Evolutionary conservation across 2,329 filamentous ascomycete species (phyloP), one percentile per base, ranked within the genome.

Genomic region (Colletotrichum sp.): DNA sequence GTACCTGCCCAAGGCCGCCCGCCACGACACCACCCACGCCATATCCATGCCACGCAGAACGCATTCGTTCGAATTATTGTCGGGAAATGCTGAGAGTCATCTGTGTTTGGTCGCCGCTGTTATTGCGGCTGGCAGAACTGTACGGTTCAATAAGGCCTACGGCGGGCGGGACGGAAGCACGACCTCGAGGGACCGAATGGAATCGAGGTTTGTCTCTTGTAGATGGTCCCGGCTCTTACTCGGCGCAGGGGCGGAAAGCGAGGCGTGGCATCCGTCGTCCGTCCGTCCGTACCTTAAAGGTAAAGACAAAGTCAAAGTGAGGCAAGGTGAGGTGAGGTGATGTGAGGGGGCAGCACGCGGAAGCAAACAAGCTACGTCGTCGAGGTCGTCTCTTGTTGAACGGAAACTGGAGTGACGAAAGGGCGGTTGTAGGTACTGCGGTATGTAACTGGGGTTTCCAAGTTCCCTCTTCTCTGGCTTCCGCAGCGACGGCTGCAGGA

Each of bases 321-420:
- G 49, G 63, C 57, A 30, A 72, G 52, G 63, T 26, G 62, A 72
- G 52, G 63, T 26, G 62, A 66, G 34, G 70, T 52, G 52, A 30
- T 26, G 66, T 52, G 68, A 67, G 72, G 39, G 55, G 72, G 32
- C 44, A 55, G 26, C 52, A 49, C 28, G n/a, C 55, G 59, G 49
- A 49, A 52, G 66, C 16, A 74, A 44, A 34, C 32, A 68, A 62
- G 52, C 44, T 32, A 70, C 24, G 71, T 70, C 21, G 71, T 72
- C 69, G 57, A 71, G 69, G 73, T 65, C 64, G 57, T 66, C 73
- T 76, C 26, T 52, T 65, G 39, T 62, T 73, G 52, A 65, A 73
- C 59, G 69, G 73, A 52, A n/a, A 52, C n/a, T 52, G n/a, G 44
- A 69, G 39, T 34, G 39, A 69, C 59, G 57, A 57, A 68, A 49